Conservation (phyloP, 495 filamentous ascomycete genomes). For the Aspergillus mulundensis region DNA sequence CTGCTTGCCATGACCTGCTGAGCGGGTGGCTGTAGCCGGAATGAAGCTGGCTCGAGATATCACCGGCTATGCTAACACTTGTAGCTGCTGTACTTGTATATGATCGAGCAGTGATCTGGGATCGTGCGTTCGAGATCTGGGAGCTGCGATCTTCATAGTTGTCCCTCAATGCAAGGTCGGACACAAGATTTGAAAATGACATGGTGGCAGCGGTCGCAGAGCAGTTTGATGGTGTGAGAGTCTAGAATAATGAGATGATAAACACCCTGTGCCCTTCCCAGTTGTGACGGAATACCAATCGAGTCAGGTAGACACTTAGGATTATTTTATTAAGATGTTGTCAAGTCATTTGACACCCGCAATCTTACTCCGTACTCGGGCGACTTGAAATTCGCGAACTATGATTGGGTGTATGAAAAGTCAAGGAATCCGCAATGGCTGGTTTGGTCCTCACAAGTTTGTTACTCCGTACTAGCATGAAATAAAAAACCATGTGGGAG, state of each 20-base stretch:
- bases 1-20: constrained; percentile 88
- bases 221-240: no score
- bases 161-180: constrained; percentile 73
- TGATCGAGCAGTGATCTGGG: constrained; percentile 63
- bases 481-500: no score
- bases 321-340: no score
- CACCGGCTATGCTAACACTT: constrained; percentile 85
- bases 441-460: no score
- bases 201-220: constrained; percentile 39
- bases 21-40: constrained; percentile 92
- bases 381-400: background rate
- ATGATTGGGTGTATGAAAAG: background rate
- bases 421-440: no score
- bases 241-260: no score
- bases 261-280: no score
- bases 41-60: constrained; percentile 93
- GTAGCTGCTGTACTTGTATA: constrained; percentile 88
- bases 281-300: no score
- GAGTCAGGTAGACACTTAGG: no score
- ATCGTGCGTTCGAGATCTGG: constrained; percentile 68
- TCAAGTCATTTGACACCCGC: no score
- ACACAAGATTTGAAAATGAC: constrained; percentile 90
- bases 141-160: constrained; percentile 56
- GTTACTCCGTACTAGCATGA: no score
- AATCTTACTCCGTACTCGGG: no score